These are phyloP conservation scores for Fusarium devonianum DNA, from an alignment of 2,329 filamentous ascomycete species.

Conservation along the genomic window DNA sequence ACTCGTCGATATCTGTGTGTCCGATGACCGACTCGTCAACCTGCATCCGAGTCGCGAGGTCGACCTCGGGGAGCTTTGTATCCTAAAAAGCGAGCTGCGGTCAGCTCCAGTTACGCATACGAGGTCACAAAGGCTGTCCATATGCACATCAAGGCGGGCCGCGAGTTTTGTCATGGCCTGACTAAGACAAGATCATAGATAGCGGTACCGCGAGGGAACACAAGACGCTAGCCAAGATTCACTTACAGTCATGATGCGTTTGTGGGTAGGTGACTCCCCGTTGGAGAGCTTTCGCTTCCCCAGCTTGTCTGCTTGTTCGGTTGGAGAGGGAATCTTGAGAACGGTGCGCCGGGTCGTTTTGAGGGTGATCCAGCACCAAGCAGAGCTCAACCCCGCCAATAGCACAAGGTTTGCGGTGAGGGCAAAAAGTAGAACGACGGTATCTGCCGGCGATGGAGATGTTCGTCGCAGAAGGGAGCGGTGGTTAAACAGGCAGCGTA, in stretches of 20 bases:
- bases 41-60: slow-evolving; percentile 70
- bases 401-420: slow-evolving; percentile 25
- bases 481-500: slow-evolving; percentile 12
- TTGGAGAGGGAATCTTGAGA: slow-evolving; percentile 48
- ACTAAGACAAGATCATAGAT: slow-evolving; percentile 14
- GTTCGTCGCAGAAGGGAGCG: slow-evolving; percentile 25
- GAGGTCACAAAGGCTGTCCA: too few species aligned
- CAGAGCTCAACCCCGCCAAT: slow-evolving; percentile 50
- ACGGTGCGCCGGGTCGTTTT: slow-evolving; percentile 29
- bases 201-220: slow-evolving; percentile 4
- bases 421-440: background rate
- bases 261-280: slow-evolving; percentile 64
- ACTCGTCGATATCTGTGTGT: slow-evolving; percentile 71
- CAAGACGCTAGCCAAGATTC: slow-evolving; percentile 6
- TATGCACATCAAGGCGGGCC: background rate
- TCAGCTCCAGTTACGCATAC: slow-evolving; percentile 22
- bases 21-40: slow-evolving; percentile 67
- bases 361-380: slow-evolving; percentile 45
- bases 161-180: too few species aligned
- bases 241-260: slow-evolving; percentile 69
- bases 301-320: slow-evolving; percentile 59
- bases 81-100: slow-evolving; percentile 46
- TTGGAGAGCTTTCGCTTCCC: slow-evolving; percentile 73
- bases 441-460: slow-evolving; percentile 21
- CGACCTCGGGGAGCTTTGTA: slow-evolving; percentile 63